Evolutionary conservation across 1,284 basidiomycete genomes (phyloP).

Genomic region (Microstroma glucosiphilum): DNA sequence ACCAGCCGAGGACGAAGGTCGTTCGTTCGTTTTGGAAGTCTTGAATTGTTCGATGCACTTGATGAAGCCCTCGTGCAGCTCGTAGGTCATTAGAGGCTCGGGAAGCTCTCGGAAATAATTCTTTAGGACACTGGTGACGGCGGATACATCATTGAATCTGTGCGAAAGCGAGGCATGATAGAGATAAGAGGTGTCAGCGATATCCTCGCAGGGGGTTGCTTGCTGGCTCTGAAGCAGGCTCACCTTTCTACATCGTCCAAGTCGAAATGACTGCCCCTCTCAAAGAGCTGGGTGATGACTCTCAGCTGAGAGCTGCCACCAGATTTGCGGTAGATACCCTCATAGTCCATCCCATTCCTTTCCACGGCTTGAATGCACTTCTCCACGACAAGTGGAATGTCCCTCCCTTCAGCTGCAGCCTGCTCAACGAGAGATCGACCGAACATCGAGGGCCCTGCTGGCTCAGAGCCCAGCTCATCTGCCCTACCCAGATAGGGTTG

Average conservation of each 20-base stretch:
- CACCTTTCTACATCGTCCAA: slow-evolving; percentile 60
- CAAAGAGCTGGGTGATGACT: slow-evolving; percentile 87
- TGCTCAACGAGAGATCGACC: slow-evolving; percentile 81
- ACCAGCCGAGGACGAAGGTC: slow-evolving; percentile 74
- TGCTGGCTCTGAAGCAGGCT: too few relatives aligned
- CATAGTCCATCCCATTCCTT: slow-evolving; percentile 74
- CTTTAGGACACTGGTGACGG: slow-evolving; percentile 92
- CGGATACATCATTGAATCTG: slow-evolving; percentile 92
- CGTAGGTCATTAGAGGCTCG: slow-evolving; percentile 80
- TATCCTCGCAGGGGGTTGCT: too few relatives aligned
- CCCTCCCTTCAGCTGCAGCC: slow-evolving; percentile 65
- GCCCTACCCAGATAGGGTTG: slow-evolving; percentile 28
- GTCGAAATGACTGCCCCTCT: slow-evolving; percentile 84
- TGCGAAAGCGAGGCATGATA: slow-evolving; percentile 53
- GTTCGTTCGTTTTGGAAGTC: slow-evolving; percentile 52
- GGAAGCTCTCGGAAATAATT: slow-evolving; percentile 90
- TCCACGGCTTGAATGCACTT: slow-evolving; percentile 94
- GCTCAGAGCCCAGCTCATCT: slow-evolving; percentile 24
- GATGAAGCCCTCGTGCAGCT: slow-evolving; percentile 80
- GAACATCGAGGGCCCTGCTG: slow-evolving; percentile 68
- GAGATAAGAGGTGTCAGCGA: too few relatives aligned
- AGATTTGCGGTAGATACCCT: slow-evolving; percentile 94
- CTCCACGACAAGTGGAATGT: slow-evolving; percentile 81
- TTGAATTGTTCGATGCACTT: slow-evolving; percentile 60
- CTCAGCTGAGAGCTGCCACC: slow-evolving; percentile 89